Evolutionary conservation across 148 eudicot genomes (phyloP).

Genomic region (Rheum nobile): DNA sequence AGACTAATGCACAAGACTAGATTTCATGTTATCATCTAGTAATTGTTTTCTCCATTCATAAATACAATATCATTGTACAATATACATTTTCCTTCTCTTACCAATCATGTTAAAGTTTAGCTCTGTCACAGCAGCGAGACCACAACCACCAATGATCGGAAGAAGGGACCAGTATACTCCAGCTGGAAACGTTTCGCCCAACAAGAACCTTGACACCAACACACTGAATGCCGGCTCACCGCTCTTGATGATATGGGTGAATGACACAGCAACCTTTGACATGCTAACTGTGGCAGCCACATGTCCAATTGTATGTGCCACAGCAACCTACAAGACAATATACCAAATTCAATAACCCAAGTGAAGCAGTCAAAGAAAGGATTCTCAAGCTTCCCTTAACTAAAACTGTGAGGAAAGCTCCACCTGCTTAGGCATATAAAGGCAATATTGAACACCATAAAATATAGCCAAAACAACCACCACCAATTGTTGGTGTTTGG

Average conservation of each 20-base stretch:
- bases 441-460: background rate
- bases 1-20: background rate
- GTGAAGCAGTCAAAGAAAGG: background rate
- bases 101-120: conserved; percentile 13
- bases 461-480: background rate
- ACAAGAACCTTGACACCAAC: conserved; percentile 11
- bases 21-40: background rate
- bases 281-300: conserved; percentile 13
- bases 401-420: background rate
- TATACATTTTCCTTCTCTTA: background rate
- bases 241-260: conserved; percentile 13
- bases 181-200: conserved; percentile 12
- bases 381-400: background rate
- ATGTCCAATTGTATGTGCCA: conserved; percentile 14
- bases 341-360: background rate
- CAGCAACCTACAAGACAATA: conserved; percentile 4
- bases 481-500: background rate
- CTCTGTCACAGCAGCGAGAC: conserved; percentile 12
- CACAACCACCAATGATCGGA: conserved; percentile 13
- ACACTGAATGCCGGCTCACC: conserved; percentile 14
- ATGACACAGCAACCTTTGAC: conserved; percentile 15
- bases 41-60: background rate
- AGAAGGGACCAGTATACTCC: conserved; percentile 12
- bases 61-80: background rate
- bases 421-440: background rate